A percentile compares a stretch with the other conserved stretches of the same genome.
phyloP scores from a whole-genome alignment of 768 basidiomycete genomes.

The Trametes gibbosa region DNA sequence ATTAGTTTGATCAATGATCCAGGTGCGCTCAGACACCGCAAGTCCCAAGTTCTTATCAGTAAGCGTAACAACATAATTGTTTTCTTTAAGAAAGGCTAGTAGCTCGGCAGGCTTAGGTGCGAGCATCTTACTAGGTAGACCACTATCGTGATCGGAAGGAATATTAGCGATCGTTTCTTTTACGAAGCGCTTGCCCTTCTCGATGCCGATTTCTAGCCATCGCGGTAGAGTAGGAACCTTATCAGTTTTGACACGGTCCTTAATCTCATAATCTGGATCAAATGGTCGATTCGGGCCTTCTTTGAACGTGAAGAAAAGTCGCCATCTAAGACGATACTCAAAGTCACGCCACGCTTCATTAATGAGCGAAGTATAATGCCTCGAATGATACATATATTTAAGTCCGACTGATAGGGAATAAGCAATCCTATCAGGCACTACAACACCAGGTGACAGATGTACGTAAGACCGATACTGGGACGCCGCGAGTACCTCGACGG shows the following conservation, averaged over 20 bases:
- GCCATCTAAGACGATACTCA: neutral
- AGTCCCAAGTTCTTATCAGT: neutral
- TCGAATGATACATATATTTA: neutral
- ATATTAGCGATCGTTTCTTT: neutral
- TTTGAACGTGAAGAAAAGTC: neutral
- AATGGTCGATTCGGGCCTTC: neutral
- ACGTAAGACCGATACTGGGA: neutral
- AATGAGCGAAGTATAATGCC: neutral
- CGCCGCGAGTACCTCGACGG: neutral
- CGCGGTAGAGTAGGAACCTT: neutral
- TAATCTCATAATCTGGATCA: constrained; percentile 5
- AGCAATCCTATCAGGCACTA: neutral
- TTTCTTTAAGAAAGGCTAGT: neutral
- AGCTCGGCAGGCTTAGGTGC: neutral
- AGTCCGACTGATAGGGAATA: neutral
- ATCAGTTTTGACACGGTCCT: neutral
- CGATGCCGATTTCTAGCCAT: neutral
- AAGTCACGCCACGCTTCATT: neutral
- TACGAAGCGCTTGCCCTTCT: neutral
- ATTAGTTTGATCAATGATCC: neutral
- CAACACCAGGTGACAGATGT: neutral
- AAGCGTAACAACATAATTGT: neutral
- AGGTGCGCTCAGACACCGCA: neutral
- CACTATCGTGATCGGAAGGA: too few relatives aligned
- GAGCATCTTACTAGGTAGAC: too few relatives aligned